Percentiles rank a stretch among this genome's conserved stretches.
phyloP scores from a whole-genome alignment of 2,329 filamentous ascomycete species.

The Fusarium sp. region DNA sequence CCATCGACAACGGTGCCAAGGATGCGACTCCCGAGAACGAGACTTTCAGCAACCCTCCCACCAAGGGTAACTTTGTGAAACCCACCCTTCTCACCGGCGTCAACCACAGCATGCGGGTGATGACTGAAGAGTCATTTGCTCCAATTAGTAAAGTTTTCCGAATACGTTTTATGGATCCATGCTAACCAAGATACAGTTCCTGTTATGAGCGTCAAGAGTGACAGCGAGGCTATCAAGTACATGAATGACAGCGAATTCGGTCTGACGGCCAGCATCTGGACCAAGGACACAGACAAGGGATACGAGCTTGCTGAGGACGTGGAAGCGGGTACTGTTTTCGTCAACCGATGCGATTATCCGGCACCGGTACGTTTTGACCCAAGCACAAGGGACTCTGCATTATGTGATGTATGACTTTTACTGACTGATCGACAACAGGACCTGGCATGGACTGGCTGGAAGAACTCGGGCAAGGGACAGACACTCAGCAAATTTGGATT shows the following conservation, averaged over 20 bases:
- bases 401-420: slow-evolving; percentile 13
- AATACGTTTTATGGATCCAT: neutral
- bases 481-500: slow-evolving; percentile 92
- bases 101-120: slow-evolving; percentile 85
- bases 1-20: slow-evolving; percentile 83
- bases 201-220: slow-evolving; percentile 85
- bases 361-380: slow-evolving; percentile 75
- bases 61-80: slow-evolving; percentile 88
- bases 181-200: slow-evolving; percentile 58
- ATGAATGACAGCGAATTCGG: slow-evolving; percentile 98
- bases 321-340: slow-evolving; percentile 94
- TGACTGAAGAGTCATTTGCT: slow-evolving; percentile 95
- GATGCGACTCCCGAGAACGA: slow-evolving; percentile 86
- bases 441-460: slow-evolving; percentile 97
- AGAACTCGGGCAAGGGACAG: slow-evolving; percentile 93
- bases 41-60: slow-evolving; percentile 77
- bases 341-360: slow-evolving; percentile 93
- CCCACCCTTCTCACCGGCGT: slow-evolving; percentile 86
- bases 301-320: slow-evolving; percentile 82
- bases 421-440: slow-evolving; percentile 66
- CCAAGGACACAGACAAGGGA: slow-evolving; percentile 82
- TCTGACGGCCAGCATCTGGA: slow-evolving; percentile 97
- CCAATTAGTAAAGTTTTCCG: slow-evolving; percentile 35
- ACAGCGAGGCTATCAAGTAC: slow-evolving; percentile 82
- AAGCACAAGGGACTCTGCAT: slow-evolving; percentile 18